These are phyloP conservation scores for Ustilago vetiveriae DNA, from an alignment of 1,284 basidiomycete genomes.

Conservation along the genomic window DNA sequence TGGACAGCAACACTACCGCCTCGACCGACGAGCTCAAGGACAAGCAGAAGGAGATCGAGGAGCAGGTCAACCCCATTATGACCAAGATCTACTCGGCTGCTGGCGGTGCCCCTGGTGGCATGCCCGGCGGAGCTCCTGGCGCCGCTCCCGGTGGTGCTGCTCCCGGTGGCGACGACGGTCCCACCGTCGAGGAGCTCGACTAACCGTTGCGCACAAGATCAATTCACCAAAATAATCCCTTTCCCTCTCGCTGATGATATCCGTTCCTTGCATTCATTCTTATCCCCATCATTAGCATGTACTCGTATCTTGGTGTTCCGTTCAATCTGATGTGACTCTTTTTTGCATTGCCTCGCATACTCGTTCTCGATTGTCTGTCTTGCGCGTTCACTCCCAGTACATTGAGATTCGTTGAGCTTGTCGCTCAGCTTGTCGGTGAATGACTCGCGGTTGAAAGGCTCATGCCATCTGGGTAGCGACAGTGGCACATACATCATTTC, in stretches of 20 bases:
- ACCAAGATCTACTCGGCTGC: conserved; percentile 82
- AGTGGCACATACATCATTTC: too few relatives aligned
- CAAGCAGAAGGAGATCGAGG: conserved; percentile 95
- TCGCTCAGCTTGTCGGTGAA: too few relatives aligned
- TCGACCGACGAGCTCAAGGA: conserved; percentile 95
- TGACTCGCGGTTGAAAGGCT: too few relatives aligned
- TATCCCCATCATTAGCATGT: conserved; percentile 31
- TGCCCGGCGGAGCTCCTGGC: conserved; percentile 69
- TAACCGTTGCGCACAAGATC: conserved; percentile 60
- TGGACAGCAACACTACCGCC: conserved; percentile 87
- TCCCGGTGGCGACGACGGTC: conserved; percentile 75
- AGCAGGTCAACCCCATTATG: conserved; percentile 91
- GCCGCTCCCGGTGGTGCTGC: conserved; percentile 58
- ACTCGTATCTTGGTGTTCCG: conserved; percentile 39
- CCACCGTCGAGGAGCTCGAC: conserved; percentile 86
- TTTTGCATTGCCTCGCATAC: conserved; percentile 25
- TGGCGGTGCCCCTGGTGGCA: conserved; percentile 72
- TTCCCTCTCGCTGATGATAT: conserved; percentile 23
- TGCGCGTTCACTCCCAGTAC: neutral
- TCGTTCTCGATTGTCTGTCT: neutral
- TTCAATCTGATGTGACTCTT: conserved; percentile 38
- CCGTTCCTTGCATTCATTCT: conserved; percentile 31
- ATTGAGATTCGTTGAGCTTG: too few relatives aligned
- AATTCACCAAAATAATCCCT: conserved; percentile 14
- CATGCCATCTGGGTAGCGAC: too few relatives aligned